Conservation (phyloP, 140 eudicot species). For the Flaveria floridana region DNA sequence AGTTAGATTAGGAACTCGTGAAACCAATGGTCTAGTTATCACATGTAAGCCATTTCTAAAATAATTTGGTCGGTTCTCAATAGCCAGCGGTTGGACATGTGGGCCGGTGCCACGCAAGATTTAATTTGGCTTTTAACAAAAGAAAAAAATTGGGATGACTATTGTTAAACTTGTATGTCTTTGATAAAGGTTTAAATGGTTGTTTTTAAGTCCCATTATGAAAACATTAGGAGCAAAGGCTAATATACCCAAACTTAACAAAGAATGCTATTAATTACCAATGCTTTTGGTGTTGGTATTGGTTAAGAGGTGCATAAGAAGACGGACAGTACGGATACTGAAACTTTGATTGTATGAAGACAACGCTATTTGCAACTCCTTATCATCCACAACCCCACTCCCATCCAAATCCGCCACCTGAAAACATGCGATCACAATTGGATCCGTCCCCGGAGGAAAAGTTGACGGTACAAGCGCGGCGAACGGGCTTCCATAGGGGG, state of each 20-base stretch:
- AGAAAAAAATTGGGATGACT: no score
- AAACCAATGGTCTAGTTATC: no score
- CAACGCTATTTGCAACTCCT: conserved; percentile 57
- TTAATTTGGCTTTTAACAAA: no score
- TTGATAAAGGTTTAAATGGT: no score
- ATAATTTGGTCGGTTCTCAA: no score
- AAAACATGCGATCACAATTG: conserved; percentile 54
- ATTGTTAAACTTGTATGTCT: no score
- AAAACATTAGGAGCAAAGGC: not conserved
- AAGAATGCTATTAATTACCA: conserved; percentile 31
- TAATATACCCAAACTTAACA: not conserved
- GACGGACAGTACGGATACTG: conserved; percentile 61
- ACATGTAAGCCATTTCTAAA: no score
- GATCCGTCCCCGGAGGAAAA: conserved; percentile 76
- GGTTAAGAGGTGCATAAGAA: conserved; percentile 67
- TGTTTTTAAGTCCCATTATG: no score
- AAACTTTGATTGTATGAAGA: conserved; percentile 53
- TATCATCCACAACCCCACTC: conserved; percentile 65
- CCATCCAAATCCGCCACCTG: conserved; percentile 60
- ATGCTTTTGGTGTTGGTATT: conserved; percentile 44
- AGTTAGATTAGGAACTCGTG: no score
- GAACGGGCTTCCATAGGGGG: conserved; percentile 54
- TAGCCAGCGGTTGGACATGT: no score
- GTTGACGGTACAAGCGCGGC: conserved; percentile 52
- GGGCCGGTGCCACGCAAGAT: no score